Conservation (phyloP, 2,329 filamentous ascomycete species). For the Simplicillium sp. region DNA sequence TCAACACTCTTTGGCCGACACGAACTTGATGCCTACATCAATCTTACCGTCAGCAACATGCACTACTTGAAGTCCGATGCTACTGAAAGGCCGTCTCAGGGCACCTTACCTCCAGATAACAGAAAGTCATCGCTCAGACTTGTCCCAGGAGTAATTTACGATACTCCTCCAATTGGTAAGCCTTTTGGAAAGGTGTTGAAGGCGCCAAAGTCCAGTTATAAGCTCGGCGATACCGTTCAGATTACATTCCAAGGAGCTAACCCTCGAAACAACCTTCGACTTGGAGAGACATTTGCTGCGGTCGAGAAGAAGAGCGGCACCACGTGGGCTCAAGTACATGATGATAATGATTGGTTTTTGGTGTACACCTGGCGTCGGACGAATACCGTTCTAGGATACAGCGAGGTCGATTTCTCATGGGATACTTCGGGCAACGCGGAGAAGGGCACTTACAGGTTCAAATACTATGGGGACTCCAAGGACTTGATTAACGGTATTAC, state of each 20-base stretch:
- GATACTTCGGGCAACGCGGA: constrained; percentile 43
- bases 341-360: constrained; percentile 76
- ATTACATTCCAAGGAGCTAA: constrained; percentile 78
- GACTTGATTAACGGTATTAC: constrained; percentile 48
- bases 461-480: constrained; percentile 82
- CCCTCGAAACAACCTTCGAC: constrained; percentile 75
- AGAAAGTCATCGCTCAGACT: constrained; percentile 64
- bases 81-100: constrained; percentile 32
- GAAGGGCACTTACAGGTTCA: constrained; percentile 63
- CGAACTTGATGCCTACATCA: constrained; percentile 79
- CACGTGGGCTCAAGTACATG: constrained; percentile 56
- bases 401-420: constrained; percentile 73
- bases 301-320: constrained; percentile 51
- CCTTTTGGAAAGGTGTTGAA: constrained; percentile 59
- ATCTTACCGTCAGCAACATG: constrained; percentile 61
- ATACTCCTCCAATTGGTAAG: constrained; percentile 55
- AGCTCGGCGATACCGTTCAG: constrained; percentile 50
- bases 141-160: constrained; percentile 68
- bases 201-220: constrained; percentile 44
- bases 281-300: constrained; percentile 67
- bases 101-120: constrained; percentile 68
- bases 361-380: constrained; percentile 72
- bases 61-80: constrained; percentile 27
- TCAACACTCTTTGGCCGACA: constrained; percentile 81
- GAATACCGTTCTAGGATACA: constrained; percentile 59